Percentiles rank a stretch among this genome's conserved stretches.
Conservation (phyloP, 2,329 filamentous ascomycete species). For the Volutella citrinella region DNA sequence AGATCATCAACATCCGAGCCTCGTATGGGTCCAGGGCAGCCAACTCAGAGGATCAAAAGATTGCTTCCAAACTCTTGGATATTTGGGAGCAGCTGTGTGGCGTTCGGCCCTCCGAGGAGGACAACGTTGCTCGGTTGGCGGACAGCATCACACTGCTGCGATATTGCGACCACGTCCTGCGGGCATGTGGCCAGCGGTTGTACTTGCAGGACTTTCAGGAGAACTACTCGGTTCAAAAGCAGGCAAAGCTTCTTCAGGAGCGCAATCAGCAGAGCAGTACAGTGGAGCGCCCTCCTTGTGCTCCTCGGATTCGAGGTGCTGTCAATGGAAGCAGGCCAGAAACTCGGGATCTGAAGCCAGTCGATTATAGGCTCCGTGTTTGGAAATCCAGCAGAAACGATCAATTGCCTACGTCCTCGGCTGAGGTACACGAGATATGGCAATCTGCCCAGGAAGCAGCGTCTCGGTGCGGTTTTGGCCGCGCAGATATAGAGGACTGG, state of each 20-base stretch:
- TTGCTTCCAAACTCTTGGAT: conserved; percentile 17
- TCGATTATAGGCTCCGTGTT: too few species aligned
- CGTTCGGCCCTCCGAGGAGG: conserved; percentile 19
- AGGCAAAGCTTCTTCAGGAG: too few species aligned
- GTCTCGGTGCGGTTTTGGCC: conserved; percentile 14
- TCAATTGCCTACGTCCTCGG: too few species aligned
- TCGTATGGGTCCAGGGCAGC: background rate
- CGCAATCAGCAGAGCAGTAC: too few species aligned
- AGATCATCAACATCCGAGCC: conserved; percentile 17
- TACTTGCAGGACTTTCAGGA: conserved; percentile 34
- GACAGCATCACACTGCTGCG: conserved; percentile 38
- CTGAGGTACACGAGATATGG: too few species aligned
- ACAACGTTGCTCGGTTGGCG: conserved; percentile 27
- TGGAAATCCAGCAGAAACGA: too few species aligned
- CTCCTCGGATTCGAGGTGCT: too few species aligned
- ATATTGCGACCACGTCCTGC: conserved; percentile 32
- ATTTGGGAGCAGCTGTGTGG: conserved; percentile 32
- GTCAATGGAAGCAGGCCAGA: too few species aligned
- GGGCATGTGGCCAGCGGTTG: conserved; percentile 24
- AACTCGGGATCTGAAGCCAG: too few species aligned
- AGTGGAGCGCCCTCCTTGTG: too few species aligned
- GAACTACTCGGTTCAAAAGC: conserved; percentile 30
- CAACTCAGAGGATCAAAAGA: conserved; percentile 4
- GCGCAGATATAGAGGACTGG: conserved; percentile 25
- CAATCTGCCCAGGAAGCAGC: conserved; percentile 7